Evolutionary conservation across 306 rosid genomes (phyloP), one percentile per base, ranked within the genome.

Genomic region (Betula pendula): DNA sequence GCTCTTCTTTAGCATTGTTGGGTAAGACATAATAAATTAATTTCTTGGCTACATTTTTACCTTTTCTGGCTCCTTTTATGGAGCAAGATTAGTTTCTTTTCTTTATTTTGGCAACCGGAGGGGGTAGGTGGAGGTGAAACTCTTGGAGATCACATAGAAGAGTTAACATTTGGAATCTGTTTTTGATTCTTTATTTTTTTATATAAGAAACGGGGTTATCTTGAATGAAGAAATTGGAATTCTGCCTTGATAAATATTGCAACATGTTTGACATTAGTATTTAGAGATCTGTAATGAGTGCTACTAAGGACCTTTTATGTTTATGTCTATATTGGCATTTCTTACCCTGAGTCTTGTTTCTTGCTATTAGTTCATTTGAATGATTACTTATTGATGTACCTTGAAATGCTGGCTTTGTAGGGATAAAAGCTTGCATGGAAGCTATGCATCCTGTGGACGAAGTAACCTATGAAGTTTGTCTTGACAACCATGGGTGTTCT

Each of bases 391-490:
- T 48, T 53, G 60, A 72, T 42, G 52, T 8, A 40, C 50, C 20
- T 15, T 75, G 58, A 10, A 74, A 80, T 24, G 27, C 82, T 79
- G 80, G 75, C 25, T 69, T 80, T 87, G 87, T 77, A 95, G 97
- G 99, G 99, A 60, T 92, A 67, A 89, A 82, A 76, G 96, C 90
- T 72, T 88, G 94, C 87, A 82, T 89, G 73, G 90, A 86, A 81
- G 85, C 59, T 22, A 82, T 53, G 72, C 65, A 71, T 73, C 88
- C 69, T 42, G 87, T 92, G 76, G 87, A 87, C 4, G 98, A 96
- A 81, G 96, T 88, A 66, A 89, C 88, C 20, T 96, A 82, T 77
- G 98, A 96, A 86, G 80, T 96, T 75, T 31, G 72, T 76, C 90
- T 91, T 44, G 99, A 96, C 81, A 92, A 93, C 85, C 81, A 92